phyloP scores from a whole-genome alignment of 331 rosid genomes.

The Cydonia oblonga region DNA sequence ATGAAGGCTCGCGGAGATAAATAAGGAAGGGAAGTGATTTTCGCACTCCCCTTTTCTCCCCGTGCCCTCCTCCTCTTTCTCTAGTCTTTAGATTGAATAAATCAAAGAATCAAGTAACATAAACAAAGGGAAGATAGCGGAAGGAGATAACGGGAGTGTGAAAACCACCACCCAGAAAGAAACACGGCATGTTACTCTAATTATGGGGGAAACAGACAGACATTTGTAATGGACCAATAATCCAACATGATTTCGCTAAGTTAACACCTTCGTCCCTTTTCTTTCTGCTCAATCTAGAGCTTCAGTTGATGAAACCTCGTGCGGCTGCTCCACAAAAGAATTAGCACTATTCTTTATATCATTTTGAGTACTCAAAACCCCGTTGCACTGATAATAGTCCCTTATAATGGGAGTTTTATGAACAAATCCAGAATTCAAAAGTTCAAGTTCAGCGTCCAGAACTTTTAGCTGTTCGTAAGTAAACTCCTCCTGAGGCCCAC shows the following conservation, averaged over 20 bases:
- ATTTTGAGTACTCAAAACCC: constrained; percentile 6
- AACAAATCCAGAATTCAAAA: constrained; percentile 20
- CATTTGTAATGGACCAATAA: not conserved
- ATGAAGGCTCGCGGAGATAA: not conserved
- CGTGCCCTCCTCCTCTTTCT: too few species aligned
- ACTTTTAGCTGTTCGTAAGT: constrained; percentile 21
- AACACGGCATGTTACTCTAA: not conserved
- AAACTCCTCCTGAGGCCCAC: constrained; percentile 24
- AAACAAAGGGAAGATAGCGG: too few species aligned
- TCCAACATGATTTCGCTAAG: too few species aligned
- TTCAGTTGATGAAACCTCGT: not conserved
- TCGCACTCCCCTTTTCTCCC: too few species aligned
- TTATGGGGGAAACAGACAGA: not conserved
- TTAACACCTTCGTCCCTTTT: too few species aligned
- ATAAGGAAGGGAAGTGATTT: too few species aligned
- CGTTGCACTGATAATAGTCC: constrained; percentile 16
- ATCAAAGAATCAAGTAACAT: too few species aligned
- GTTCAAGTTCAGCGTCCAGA: constrained; percentile 29
- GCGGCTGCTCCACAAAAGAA: constrained; percentile 10
- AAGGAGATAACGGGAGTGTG: too few species aligned
- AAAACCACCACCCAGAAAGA: not conserved
- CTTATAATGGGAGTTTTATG: constrained; percentile 11
- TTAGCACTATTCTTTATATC: constrained; percentile 11
- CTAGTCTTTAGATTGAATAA: too few species aligned
- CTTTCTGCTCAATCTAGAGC: too few species aligned